phyloP scores from a whole-genome alignment of 2,329 filamentous ascomycete genomes.

The Penicillium palitans region DNA sequence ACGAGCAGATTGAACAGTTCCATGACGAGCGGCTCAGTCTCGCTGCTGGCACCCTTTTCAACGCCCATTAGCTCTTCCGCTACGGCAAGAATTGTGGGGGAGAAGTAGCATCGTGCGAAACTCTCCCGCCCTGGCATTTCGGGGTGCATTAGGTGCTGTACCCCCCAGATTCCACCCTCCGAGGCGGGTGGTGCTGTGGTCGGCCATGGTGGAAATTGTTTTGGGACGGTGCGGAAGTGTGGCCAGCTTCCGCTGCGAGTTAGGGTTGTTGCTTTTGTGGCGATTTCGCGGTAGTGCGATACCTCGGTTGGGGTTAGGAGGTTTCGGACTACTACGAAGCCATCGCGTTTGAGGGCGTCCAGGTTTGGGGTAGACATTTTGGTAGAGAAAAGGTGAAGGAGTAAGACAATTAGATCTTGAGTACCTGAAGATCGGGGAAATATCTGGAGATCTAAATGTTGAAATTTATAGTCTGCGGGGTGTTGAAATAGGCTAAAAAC shows the following conservation, averaged over 20 bases:
- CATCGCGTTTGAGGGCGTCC: constrained; percentile 64
- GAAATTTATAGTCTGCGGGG: constrained; percentile 12
- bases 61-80: constrained; percentile 64
- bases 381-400: neutral
- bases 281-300: constrained; percentile 59
- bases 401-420: neutral
- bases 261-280: constrained; percentile 56
- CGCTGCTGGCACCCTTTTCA: constrained; percentile 37
- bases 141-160: constrained; percentile 81
- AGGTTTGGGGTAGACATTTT: constrained; percentile 42
- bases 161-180: constrained; percentile 76
- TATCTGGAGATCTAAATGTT: neutral
- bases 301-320: constrained; percentile 61
- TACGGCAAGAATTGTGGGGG: constrained; percentile 60
- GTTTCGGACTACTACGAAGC: constrained; percentile 71
- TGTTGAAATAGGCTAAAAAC: neutral
- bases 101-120: constrained; percentile 74
- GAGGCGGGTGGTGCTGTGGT: constrained; percentile 50
- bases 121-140: constrained; percentile 60
- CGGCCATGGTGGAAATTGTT: constrained; percentile 87
- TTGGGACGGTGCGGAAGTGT: constrained; percentile 77
- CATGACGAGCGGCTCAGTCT: constrained; percentile 70
- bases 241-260: constrained; percentile 76
- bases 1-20: constrained; percentile 87
- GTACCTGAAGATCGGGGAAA: neutral